These are phyloP conservation scores for Teunomyces atbi DNA, from an alignment of 805 yeast species.

Conservation along the genomic window DNA sequence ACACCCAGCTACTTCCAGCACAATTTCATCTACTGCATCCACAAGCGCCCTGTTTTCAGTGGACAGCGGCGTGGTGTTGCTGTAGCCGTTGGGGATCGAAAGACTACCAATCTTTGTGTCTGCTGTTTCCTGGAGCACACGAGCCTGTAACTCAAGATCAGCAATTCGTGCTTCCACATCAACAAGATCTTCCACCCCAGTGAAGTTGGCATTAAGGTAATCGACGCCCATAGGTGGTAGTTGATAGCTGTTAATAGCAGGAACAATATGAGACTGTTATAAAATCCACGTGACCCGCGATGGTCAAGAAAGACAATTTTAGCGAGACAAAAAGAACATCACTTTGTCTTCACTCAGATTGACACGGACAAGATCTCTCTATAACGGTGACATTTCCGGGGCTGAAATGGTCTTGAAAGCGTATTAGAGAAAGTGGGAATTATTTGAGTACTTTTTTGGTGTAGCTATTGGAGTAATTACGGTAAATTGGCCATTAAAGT, in stretches of 20 bases:
- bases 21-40: constrained; percentile 4
- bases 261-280: too few relatives aligned
- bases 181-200: constrained; percentile 34
- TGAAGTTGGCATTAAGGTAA: constrained; percentile 34
- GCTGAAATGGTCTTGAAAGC: too few relatives aligned
- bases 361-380: too few relatives aligned
- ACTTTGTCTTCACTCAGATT: too few relatives aligned
- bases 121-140: constrained; percentile 12
- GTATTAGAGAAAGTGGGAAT: too few relatives aligned
- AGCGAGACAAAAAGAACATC: too few relatives aligned
- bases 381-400: too few relatives aligned
- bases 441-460: too few relatives aligned
- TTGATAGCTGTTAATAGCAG: neutral
- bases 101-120: constrained; percentile 11
- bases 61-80: neutral
- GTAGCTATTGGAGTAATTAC: too few relatives aligned
- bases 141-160: constrained; percentile 20
- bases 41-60: constrained; percentile 13
- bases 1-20: neutral
- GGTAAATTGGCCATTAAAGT: too few relatives aligned
- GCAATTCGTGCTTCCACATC: constrained; percentile 23
- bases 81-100: neutral
- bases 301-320: too few relatives aligned
- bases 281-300: too few relatives aligned
- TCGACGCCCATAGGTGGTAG: constrained; percentile 11